phyloP scores from a whole-genome alignment of 1,284 basidiomycete genomes.

The Tranzscheliella williamsii region DNA sequence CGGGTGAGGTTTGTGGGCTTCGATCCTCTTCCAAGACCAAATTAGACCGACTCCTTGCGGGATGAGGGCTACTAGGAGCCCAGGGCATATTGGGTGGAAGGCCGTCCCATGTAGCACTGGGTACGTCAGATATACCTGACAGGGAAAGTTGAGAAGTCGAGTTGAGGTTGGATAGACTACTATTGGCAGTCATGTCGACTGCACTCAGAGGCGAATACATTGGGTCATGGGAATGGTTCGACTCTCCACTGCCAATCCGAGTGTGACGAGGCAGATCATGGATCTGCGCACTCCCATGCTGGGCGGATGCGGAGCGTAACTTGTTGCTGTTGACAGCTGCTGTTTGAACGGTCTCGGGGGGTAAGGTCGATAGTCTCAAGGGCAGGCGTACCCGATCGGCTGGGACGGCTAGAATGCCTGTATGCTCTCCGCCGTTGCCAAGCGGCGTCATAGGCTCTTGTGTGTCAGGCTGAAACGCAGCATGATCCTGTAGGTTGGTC shows the following conservation, averaged over 20 bases:
- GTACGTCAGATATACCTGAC: conserved; percentile 34
- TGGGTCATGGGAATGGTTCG: conserved; percentile 9
- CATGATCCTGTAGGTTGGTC: conserved; percentile 3
- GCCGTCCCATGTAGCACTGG: conserved; percentile 27
- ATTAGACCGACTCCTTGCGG: conserved; percentile 10
- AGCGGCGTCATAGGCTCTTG: no score
- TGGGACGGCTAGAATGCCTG: background rate
- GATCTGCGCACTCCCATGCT: conserved; percentile 7
- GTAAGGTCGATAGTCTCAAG: conserved; percentile 17
- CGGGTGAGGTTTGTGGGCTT: conserved; percentile 23
- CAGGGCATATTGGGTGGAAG: conserved; percentile 23
- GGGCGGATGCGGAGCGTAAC: conserved; percentile 14
- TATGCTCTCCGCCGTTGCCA: no score
- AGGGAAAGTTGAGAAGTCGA: conserved; percentile 34
- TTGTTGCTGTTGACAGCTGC: background rate
- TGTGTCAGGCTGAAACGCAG: no score
- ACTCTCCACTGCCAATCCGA: conserved; percentile 30
- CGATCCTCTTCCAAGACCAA: conserved; percentile 28
- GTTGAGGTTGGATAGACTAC: conserved; percentile 13
- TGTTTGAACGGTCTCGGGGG: conserved; percentile 2
- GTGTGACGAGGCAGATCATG: conserved; percentile 15
- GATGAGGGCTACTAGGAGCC: conserved; percentile 19
- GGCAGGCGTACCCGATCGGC: conserved; percentile 10
- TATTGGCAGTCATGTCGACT: conserved; percentile 4
- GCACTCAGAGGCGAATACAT: conserved; percentile 21